Evolutionary conservation across 2,329 filamentous ascomycete genomes (phyloP), one percentile per base, ranked within the genome.

Genomic region (Colletotrichum euphorbiae): DNA sequence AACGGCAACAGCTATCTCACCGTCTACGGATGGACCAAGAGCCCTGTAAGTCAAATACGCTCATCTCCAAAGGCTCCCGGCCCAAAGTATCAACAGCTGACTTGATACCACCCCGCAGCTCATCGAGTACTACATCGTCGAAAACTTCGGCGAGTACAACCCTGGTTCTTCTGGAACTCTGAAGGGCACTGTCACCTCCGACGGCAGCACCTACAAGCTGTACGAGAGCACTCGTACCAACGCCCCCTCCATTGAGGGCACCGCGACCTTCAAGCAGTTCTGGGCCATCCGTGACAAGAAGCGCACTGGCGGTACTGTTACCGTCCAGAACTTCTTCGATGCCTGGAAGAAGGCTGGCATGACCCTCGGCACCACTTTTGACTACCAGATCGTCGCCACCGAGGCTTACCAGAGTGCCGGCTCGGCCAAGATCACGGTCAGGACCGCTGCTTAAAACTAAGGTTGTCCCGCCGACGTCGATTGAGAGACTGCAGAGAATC

Each of bases 381-480:
- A 87, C 75, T 88, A 88, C 74, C 81, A 84, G 79, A 85, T 88
- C 69, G 76, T 87, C 19, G 85, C 85, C 13, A 84, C 83, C 1
- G 85, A 87, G 75, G 85, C 84, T 3, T 86, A 86, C 75, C 76
- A 79, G 69, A 85, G 84, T 76, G 80, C 78, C 67, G 85, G 85
- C 0, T 79, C 76, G 57, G 79, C 84, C 46, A 76, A 72, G 54
- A 85, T 87, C 68, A 85, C 79, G 57, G 82, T 85, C 72, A 71
- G 70, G 70, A 64, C 67, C 8, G 59, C 67, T 3, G 58, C 67
- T 21, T 68, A 40, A 69, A n/a, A 8, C 33, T 12, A 5, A 36
- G 0, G 3, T 2, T 36, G 6, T 17, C 24, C 31, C 2, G 19
- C 9, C 19, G 15, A 2, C 5, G 3, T 9, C 4, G 4, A 6